A percentile compares a stretch with the other conserved stretches of the same genome.
Conservation (phyloP, 805 yeast species). For the Hanseniaspora valbyensis region DNA sequence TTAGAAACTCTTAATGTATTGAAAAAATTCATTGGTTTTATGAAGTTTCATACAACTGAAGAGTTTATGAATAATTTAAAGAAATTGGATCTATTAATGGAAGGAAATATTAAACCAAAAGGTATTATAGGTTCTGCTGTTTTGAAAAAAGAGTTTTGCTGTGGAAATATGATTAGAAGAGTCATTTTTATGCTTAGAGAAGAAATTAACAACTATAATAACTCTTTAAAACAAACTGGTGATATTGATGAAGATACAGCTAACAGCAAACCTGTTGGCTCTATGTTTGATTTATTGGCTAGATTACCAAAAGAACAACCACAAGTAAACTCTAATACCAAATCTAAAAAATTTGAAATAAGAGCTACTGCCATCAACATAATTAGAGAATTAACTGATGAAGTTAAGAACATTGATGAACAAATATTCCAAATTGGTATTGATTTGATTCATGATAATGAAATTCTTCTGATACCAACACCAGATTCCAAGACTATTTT, state of each 20-base stretch:
- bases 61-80: slow-evolving; percentile 25
- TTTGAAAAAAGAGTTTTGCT: slow-evolving; percentile 77
- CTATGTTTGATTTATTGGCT: slow-evolving; percentile 10
- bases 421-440: slow-evolving; percentile 83
- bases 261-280: slow-evolving; percentile 17
- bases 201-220: slow-evolving; percentile 37
- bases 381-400: slow-evolving; percentile 84
- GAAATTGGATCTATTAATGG: slow-evolving; percentile 56
- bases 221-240: slow-evolving; percentile 18
- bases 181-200: slow-evolving; percentile 80
- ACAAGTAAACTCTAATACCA: slow-evolving; percentile 23
- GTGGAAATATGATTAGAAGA: slow-evolving; percentile 85
- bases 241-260: slow-evolving; percentile 23
- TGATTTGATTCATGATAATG: slow-evolving; percentile 89
- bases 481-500: slow-evolving; percentile 84
- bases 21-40: slow-evolving; percentile 79
- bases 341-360: slow-evolving; percentile 41
- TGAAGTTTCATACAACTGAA: slow-evolving; percentile 13
- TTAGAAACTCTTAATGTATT: slow-evolving; percentile 76
- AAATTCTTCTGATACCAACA: slow-evolving; percentile 75
- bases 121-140: slow-evolving; percentile 36
- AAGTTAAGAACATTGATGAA: slow-evolving; percentile 77
- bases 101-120: slow-evolving; percentile 21
- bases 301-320: slow-evolving; percentile 19
- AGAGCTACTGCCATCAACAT: slow-evolving; percentile 84